A percentile compares a stretch with the other conserved stretches of the same genome.
phyloP scores from a whole-genome alignment of 306 rosid species.

The Neltuma alba region DNA sequence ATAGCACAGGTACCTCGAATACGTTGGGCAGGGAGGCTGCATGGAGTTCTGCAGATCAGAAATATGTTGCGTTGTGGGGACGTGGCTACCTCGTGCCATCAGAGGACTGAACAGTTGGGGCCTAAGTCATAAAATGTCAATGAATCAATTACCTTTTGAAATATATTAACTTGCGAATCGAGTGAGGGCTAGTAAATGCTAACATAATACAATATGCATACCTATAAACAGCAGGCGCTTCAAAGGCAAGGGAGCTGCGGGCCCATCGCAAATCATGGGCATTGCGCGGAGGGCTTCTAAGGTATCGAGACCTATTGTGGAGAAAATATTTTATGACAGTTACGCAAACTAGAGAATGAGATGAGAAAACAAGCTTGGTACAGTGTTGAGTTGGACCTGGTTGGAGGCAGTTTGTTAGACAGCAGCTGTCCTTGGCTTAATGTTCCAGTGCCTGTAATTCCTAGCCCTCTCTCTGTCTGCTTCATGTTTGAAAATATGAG shows the following conservation, averaged over 20 bases:
- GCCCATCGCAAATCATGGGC: constrained; percentile 7
- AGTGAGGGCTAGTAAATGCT: not conserved
- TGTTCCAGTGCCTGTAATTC: not conserved
- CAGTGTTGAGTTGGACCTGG: not conserved
- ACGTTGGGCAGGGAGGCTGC: not conserved
- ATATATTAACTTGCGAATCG: not conserved
- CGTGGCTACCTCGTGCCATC: not conserved
- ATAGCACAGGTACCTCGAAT: constrained; percentile 13
- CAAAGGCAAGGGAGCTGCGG: not conserved
- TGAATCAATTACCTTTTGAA: not conserved
- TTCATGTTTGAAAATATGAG: not conserved
- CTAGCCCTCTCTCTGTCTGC: not conserved
- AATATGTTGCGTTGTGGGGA: not conserved
- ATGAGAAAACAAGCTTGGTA: not conserved
- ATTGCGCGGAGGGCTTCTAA: not conserved
- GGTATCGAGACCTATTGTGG: not conserved
- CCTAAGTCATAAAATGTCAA: constrained; percentile 9
- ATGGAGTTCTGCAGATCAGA: not conserved
- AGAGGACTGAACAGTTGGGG: not conserved
- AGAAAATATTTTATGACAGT: not conserved
- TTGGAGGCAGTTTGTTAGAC: not conserved
- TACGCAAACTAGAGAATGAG: not conserved
- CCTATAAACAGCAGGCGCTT: not conserved
- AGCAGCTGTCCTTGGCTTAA: not conserved
- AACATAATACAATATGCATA: not conserved